Evolutionary conservation across 805 yeast species (phyloP).

Genomic region (Soucietia sequanensis): DNA sequence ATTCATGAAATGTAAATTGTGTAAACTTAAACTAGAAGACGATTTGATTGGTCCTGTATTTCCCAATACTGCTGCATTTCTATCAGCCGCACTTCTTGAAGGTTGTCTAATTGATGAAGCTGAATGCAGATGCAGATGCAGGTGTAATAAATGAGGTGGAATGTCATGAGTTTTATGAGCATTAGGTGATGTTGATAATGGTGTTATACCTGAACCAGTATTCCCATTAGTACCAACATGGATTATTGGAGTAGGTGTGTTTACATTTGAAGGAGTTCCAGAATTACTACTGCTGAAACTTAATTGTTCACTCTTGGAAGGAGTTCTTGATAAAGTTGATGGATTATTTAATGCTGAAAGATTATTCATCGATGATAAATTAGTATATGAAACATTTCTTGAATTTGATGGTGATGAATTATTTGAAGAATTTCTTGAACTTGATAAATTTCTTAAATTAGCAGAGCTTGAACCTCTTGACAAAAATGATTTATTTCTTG

Average conservation of each 20-base stretch:
- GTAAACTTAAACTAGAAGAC: constrained; percentile 23
- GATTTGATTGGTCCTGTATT: constrained; percentile 11
- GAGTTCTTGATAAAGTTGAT: constrained; percentile 7
- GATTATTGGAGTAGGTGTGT: neutral
- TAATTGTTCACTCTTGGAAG: constrained; percentile 12
- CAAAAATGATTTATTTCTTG: constrained; percentile 17
- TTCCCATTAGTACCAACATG: no score
- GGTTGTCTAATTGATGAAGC: constrained; percentile 17
- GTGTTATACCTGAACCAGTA: constrained; percentile 7
- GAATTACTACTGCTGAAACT: constrained; percentile 5
- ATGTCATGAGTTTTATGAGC: constrained; percentile 7
- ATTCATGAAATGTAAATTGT: constrained; percentile 29
- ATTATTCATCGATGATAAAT: constrained; percentile 15
- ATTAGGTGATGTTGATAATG: constrained; percentile 8
- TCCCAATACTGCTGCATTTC: constrained; percentile 20
- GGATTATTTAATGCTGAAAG: constrained; percentile 6
- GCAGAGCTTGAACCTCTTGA: constrained; percentile 25
- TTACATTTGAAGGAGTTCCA: constrained; percentile 2
- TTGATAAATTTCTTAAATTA: constrained; percentile 16
- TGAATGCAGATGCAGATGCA: constrained; percentile 4
- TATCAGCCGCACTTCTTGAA: constrained; percentile 30
- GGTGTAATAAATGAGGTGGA: constrained; percentile 4
- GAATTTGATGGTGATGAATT: constrained; percentile 42
- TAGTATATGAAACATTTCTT: constrained; percentile 34
- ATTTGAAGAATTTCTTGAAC: constrained; percentile 21